Conservation (phyloP, 371 early-diverging fungal species). For the Mortierella sp. region DNA sequence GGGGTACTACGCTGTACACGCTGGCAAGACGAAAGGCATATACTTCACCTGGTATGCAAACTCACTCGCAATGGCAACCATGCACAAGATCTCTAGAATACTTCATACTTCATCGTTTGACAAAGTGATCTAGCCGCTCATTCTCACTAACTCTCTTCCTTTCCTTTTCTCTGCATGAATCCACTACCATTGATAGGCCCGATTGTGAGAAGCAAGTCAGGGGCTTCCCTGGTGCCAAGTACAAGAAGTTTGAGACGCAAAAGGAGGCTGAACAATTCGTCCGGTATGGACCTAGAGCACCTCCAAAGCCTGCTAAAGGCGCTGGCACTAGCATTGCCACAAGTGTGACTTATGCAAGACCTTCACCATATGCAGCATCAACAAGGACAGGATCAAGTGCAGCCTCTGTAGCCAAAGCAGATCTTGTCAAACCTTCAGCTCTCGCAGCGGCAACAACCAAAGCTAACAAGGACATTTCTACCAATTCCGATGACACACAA, state of each 20-base stretch:
- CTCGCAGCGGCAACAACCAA: constrained; percentile 3
- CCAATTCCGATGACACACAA: constrained; percentile 12
- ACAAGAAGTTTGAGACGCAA: constrained; percentile 65
- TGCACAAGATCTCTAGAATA: neutral
- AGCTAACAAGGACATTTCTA: constrained; percentile 14
- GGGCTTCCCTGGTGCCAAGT: constrained; percentile 64
- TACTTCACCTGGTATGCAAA: constrained; percentile 69
- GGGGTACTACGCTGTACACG: constrained; percentile 68
- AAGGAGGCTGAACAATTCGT: constrained; percentile 65
- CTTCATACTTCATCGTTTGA: neutral
- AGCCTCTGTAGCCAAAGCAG: constrained; percentile 1
- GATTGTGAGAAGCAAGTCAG: constrained; percentile 69
- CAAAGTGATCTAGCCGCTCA: neutral
- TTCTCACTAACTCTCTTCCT: neutral
- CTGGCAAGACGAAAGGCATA: constrained; percentile 65
- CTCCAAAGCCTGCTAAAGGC: constrained; percentile 14
- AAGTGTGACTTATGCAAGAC: neutral
- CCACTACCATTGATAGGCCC: constrained; percentile 45
- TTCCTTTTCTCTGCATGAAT: neutral
- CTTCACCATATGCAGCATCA: constrained; percentile 13
- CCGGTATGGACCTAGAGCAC: constrained; percentile 17
- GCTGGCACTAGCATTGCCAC: neutral
- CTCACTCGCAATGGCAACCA: too few relatives aligned
- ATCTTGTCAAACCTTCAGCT: constrained; percentile 1
- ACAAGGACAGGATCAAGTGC: constrained; percentile 10